Conservation (phyloP, 2,329 filamentous ascomycete genomes). For the Fusarium albosuccineum region DNA sequence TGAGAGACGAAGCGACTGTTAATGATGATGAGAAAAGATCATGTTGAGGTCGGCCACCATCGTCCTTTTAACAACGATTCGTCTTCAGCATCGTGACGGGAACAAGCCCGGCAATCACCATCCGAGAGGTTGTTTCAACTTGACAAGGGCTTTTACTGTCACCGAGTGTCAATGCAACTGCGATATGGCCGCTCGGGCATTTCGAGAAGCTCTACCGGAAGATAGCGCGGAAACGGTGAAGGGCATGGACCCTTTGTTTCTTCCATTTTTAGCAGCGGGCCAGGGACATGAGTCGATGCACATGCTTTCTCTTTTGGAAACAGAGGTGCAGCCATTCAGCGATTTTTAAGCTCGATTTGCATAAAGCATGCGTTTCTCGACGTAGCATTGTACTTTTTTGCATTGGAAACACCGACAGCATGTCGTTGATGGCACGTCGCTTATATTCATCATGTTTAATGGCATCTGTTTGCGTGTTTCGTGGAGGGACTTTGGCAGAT, state of each 20-base stretch:
- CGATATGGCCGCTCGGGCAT: slow-evolving; percentile 31
- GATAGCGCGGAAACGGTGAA: slow-evolving; percentile 30
- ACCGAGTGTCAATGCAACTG: slow-evolving; percentile 31
- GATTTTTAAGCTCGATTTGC: no score
- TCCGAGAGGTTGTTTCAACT: slow-evolving; percentile 14
- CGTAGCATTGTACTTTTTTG: no score
- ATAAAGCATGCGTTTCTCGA: no score
- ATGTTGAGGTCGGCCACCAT: slow-evolving; percentile 18
- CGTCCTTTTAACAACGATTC: slow-evolving; percentile 27
- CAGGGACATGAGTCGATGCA: not conserved
- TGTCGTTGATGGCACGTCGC: no score
- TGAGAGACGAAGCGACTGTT: slow-evolving; percentile 29
- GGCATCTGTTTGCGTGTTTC: no score
- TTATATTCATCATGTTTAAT: no score
- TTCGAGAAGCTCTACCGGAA: slow-evolving; percentile 31
- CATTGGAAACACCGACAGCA: no score
- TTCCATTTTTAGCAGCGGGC: slow-evolving; percentile 26
- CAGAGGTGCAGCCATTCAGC: no score
- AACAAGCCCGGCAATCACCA: not conserved
- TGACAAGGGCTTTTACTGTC: slow-evolving; percentile 16
- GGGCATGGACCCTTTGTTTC: slow-evolving; percentile 31
- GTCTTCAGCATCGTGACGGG: slow-evolving; percentile 2
- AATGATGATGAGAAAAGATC: slow-evolving; percentile 24
- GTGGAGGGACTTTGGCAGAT: no score
- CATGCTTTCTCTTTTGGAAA: not conserved